A percentile compares a stretch with the other conserved stretches of the same genome.
Conservation (phyloP, 768 basidiomycete genomes). For the Bullera alba region DNA sequence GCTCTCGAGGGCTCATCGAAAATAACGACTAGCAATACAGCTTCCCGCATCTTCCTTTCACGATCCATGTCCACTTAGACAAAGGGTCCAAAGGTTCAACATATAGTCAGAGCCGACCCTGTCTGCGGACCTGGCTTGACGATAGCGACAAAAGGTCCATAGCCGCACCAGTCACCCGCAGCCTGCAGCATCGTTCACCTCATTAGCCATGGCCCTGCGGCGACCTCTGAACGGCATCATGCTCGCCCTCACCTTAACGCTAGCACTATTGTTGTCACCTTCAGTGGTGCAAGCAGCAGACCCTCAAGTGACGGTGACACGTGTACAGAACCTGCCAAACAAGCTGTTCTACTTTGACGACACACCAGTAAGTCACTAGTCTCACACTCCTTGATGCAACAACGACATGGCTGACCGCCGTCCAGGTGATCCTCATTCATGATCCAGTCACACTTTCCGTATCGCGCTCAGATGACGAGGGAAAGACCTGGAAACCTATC, state of each 20-base stretch:
- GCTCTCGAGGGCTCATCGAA: too few relatives aligned
- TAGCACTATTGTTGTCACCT: neutral
- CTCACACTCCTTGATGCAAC: neutral
- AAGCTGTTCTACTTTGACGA: conserved; percentile 89
- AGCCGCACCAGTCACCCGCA: too few relatives aligned
- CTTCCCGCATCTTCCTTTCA: too few relatives aligned
- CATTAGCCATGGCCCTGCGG: too few relatives aligned
- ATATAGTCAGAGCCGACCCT: too few relatives aligned
- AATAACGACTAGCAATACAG: too few relatives aligned
- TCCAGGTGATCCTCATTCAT: conserved; percentile 68
- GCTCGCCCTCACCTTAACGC: neutral
- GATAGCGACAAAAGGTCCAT: too few relatives aligned
- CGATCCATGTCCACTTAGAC: too few relatives aligned
- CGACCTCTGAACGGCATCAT: too few relatives aligned
- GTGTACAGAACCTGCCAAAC: conserved; percentile 66
- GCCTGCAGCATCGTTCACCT: too few relatives aligned
- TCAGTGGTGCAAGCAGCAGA: conserved; percentile 6
- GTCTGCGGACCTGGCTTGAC: too few relatives aligned
- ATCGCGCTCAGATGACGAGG: conserved; percentile 78
- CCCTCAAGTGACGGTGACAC: conserved; percentile 43
- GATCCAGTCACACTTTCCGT: conserved; percentile 64
- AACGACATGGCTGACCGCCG: neutral
- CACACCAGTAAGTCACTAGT: conserved; percentile 64
- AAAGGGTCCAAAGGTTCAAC: too few relatives aligned
- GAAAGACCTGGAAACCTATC: conserved; percentile 59